A percentile compares a stretch with the other conserved stretches of the same genome.
phyloP scores from a whole-genome alignment of 2,329 filamentous ascomycete genomes.

The Ilyonectria destructans region DNA sequence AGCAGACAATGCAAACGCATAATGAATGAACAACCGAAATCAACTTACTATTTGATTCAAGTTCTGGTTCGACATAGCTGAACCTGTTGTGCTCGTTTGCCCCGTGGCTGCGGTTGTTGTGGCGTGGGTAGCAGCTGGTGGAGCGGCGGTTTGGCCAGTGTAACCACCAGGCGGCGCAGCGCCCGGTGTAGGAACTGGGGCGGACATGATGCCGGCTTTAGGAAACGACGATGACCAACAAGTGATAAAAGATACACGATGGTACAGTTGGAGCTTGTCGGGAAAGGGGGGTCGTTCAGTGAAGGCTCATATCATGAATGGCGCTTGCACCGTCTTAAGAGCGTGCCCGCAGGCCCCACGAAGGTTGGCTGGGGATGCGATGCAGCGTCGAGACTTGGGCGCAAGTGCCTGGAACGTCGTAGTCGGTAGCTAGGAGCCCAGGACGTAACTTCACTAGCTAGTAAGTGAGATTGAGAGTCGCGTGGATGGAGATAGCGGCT shows the following conservation, averaged over 20 bases:
- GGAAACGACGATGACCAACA: conserved; percentile 7
- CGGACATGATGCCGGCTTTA: conserved; percentile 52
- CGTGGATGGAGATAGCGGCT: not conserved
- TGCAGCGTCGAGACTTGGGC: conserved; percentile 11
- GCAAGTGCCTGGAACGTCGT: conserved; percentile 14
- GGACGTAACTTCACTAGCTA: not conserved
- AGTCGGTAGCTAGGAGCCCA: not conserved
- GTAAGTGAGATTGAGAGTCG: not conserved
- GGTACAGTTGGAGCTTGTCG: conserved; percentile 5
- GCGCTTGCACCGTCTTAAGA: conserved; percentile 15
- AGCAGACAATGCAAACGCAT: not conserved
- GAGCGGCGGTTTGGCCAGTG: conserved; percentile 53
- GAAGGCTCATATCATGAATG: conserved; percentile 30
- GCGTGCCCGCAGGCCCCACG: conserved; percentile 23
- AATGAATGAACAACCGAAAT: conserved; percentile 41
- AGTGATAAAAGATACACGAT: not conserved
- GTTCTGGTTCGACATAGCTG: conserved; percentile 85
- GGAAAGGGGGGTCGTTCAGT: conserved; percentile 17
- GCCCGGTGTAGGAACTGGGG: conserved; percentile 51
- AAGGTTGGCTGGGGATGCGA: conserved; percentile 10
- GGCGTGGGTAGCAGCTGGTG: conserved; percentile 51
- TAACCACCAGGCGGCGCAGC: conserved; percentile 52
- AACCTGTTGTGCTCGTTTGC: conserved; percentile 54
- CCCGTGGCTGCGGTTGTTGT: conserved; percentile 46
- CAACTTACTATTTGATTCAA: conserved; percentile 93